Percentiles rank a stretch among this genome's conserved stretches.
phyloP scores from a whole-genome alignment of 2,329 filamentous ascomycete species.

The Ophiostoma sp. region DNA sequence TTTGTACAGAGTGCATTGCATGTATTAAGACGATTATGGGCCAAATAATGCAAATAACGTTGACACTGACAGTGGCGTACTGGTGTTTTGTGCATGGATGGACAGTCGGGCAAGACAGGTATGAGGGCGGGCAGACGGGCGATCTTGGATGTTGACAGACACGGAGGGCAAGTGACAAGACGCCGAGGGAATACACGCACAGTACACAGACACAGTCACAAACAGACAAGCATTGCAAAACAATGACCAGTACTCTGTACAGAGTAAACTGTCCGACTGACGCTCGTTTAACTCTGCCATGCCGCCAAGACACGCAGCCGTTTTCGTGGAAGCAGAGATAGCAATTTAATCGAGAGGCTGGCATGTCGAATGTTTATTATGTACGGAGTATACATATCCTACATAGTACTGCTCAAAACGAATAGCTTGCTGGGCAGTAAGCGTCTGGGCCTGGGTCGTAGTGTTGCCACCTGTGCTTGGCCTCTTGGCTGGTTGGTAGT shows the following conservation, averaged over 20 bases:
- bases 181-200: neutral
- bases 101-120: neutral
- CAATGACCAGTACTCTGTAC: neutral
- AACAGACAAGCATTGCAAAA: neutral
- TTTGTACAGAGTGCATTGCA: neutral
- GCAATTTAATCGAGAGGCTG: neutral
- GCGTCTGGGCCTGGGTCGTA: neutral
- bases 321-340: neutral
- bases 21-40: no score
- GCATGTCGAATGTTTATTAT: neutral
- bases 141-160: neutral
- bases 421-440: neutral
- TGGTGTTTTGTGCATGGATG: neutral
- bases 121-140: neutral
- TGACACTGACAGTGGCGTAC: neutral
- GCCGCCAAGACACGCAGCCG: constrained; percentile 2
- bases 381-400: no score
- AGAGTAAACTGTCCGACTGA: neutral
- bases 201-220: neutral
- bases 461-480: constrained; percentile 15
- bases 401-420: no score
- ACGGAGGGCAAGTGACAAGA: neutral
- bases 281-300: constrained; percentile 9
- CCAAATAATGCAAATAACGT: no score
- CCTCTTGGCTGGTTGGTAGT: constrained; percentile 13